These are phyloP conservation scores for Kwoniella botswanensis DNA, from an alignment of 768 basidiomycete genomes.

Conservation along the genomic window DNA sequence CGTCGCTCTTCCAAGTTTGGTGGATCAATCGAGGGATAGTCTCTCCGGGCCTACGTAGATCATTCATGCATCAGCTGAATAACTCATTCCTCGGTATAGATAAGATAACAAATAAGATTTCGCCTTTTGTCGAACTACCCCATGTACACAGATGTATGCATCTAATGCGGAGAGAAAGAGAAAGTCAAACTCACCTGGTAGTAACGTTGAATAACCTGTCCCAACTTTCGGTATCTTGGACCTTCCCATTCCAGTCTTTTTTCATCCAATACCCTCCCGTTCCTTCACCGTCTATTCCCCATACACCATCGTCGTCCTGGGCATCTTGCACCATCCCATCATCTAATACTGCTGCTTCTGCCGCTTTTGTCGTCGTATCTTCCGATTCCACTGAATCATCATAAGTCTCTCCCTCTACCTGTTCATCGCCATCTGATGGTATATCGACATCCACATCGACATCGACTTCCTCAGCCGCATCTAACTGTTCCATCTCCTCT, in stretches of 20 bases:
- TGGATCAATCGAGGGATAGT: slow-evolving; percentile 90
- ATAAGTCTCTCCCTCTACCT: slow-evolving; percentile 5
- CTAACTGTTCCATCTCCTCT: slow-evolving; percentile 32
- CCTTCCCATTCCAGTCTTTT: slow-evolving; percentile 53
- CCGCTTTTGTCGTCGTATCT: neutral
- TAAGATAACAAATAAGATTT: slow-evolving; percentile 8
- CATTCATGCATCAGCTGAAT: slow-evolving; percentile 7
- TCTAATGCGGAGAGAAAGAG: neutral
- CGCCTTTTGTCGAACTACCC: neutral
- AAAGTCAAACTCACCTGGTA: slow-evolving; percentile 43
- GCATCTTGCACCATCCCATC: neutral
- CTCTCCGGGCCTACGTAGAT: slow-evolving; percentile 66
- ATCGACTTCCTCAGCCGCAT: slow-evolving; percentile 26
- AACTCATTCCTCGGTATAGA: slow-evolving; percentile 7
- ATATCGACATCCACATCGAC: neutral
- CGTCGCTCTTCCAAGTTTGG: slow-evolving; percentile 97
- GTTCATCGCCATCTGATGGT: neutral
- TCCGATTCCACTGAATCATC: slow-evolving; percentile 12
- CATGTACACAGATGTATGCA: neutral
- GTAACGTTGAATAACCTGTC: slow-evolving; percentile 48
- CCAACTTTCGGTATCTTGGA: slow-evolving; percentile 51
- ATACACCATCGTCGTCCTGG: slow-evolving; percentile 14
- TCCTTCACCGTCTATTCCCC: slow-evolving; percentile 50
- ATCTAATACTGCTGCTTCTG: neutral
- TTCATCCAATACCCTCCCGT: slow-evolving; percentile 54